Conservation (phyloP, 768 basidiomycete species). For the Hericium erinaceus region DNA sequence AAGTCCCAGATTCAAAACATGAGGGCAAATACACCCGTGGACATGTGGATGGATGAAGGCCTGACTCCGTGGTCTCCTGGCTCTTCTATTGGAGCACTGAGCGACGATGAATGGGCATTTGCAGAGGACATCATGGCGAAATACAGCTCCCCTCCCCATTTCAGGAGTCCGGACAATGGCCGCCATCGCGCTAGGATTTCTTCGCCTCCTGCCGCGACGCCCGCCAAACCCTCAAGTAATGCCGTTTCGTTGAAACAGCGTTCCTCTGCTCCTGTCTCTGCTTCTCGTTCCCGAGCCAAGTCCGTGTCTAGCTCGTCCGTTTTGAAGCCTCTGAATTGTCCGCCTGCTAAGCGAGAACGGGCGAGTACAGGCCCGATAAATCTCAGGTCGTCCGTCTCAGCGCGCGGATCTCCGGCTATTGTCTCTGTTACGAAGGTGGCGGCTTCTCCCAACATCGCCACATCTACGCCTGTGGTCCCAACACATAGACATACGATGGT, state of each 20-base stretch:
- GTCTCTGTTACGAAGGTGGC: too few relatives aligned
- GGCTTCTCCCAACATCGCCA: too few relatives aligned
- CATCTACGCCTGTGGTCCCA: too few relatives aligned
- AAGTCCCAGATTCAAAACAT: constrained; percentile 15
- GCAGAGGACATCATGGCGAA: constrained; percentile 24
- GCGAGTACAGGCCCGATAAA: too few relatives aligned
- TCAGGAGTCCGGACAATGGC: not conserved
- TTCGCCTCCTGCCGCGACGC: not conserved
- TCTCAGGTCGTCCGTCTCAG: too few relatives aligned
- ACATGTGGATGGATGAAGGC: not conserved
- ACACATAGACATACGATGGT: not conserved
- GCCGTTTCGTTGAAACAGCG: not conserved
- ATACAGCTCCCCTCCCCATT: constrained; percentile 2
- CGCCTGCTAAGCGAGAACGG: too few relatives aligned
- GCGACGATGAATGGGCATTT: constrained; percentile 30
- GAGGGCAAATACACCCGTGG: constrained; percentile 11
- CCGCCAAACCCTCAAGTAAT: not conserved
- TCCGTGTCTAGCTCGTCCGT: too few relatives aligned
- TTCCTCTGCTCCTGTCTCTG: too few relatives aligned
- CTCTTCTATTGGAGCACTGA: constrained; percentile 6
- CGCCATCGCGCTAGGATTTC: too few relatives aligned
- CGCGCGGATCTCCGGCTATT: too few relatives aligned
- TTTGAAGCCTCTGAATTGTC: too few relatives aligned
- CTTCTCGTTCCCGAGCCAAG: too few relatives aligned
- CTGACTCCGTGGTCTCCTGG: not conserved